Evolutionary conservation across 768 basidiomycete species (phyloP).

Genomic region (Cyclocybe cylindracea): DNA sequence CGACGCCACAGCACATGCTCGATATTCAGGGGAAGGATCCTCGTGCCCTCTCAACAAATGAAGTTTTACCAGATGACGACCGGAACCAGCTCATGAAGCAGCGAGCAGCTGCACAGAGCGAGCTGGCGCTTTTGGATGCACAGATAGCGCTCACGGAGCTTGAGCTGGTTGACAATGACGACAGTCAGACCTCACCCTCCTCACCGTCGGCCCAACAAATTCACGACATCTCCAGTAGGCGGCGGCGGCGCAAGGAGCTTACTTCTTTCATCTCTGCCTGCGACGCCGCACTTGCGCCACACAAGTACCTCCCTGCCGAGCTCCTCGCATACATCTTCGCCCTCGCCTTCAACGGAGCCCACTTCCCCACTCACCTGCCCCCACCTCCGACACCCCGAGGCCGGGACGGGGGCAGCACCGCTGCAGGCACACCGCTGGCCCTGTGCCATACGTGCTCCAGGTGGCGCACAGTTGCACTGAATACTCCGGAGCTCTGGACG

Average conservation of each 20-base stretch:
- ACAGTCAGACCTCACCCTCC: too few relatives aligned
- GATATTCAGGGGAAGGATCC: conserved; percentile 1
- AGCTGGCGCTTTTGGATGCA: conserved; percentile 3
- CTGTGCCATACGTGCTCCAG: conserved; percentile 9
- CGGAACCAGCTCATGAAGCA: background rate
- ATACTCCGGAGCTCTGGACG: conserved; percentile 8
- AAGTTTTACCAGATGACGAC: conserved; percentile 11
- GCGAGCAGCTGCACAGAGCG: background rate
- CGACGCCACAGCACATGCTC: background rate
- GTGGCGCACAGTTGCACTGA: conserved; percentile 9
- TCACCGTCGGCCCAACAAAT: background rate
- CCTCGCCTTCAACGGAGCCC: conserved; percentile 1
- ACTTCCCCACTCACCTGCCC: conserved; percentile 2
- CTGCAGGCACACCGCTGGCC: conserved; percentile 1
- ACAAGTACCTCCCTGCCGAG: conserved; percentile 13
- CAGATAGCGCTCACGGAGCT: conserved; percentile 3
- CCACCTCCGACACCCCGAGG: background rate
- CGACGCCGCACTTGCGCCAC: conserved; percentile 9
- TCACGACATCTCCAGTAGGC: background rate
- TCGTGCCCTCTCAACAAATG: conserved; percentile 4
- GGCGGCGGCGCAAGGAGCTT: conserved; percentile 4
- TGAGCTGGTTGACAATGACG: background rate
- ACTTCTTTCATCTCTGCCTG: conserved; percentile 1
- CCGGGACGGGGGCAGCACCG: background rate
- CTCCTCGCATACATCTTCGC: conserved; percentile 13